Evolutionary conservation across 768 basidiomycete genomes (phyloP), one percentile per base, ranked within the genome.

Genomic region (Mycena epipterygia): DNA sequence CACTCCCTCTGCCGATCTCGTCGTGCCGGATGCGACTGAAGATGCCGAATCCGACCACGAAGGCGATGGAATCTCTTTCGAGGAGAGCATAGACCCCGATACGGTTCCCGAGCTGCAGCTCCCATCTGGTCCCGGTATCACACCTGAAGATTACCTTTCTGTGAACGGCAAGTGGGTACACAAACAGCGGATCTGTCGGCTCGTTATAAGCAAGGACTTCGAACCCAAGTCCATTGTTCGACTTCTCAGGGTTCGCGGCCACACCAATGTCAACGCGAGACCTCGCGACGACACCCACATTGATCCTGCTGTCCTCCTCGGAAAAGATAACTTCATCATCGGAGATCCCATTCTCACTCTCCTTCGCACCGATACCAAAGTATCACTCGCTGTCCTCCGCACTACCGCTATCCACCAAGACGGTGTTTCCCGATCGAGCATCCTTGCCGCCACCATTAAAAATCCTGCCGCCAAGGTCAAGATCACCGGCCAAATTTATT

Each of bases 11-110:
- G 8, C 62, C n/a, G 6, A 33, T 27, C 33, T 35, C 9, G 19
- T 35, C 21, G 25, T 11, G 35, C 21, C 56, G 11, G n/a, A 23
- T 35, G 16, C 37, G 30, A 17, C 27, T 25, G 8, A 29, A 39
- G 67, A 56, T 17, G 30, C 52, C 29, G 67, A 70, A 21, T 68
- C 62, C 5, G 71, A 67, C 16, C 49, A 55, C n/a, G 79, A 35
- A 71, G 81, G 71, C 46, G 69, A 51, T 72, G 74, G 57, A 12
- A 11, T 55, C 27, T 33, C 66, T 19, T 77, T 81, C 11, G 81
- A 80, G 60, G 76, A 76, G 29, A 61, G 81, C 11, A 73, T 81
- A 14, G 2, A 23, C 0, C 77, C 75, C 25, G 79, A 79, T 11
- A 55, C 58, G 12, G 44, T 25, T 8, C 67, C 68, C 8, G 74